Base-by-base conservation (phyloP, 2,329 filamentous ascomycete species). In the Aspergillus texensis region DNA sequence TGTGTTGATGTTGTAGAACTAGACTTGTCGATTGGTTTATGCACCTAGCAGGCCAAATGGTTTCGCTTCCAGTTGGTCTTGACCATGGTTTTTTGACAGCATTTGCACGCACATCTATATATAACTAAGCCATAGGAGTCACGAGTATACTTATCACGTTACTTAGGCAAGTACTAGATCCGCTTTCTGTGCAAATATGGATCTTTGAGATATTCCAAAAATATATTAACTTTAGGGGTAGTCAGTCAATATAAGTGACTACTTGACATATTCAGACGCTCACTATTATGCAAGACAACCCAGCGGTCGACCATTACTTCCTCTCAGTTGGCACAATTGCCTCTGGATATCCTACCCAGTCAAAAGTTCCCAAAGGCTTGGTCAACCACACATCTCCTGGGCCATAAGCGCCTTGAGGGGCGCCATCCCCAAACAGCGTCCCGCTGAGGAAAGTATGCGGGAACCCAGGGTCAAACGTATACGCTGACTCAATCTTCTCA, bases 391-490 rank as follows among this genome's bases (percentile, higher is more conserved):
- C 10, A 28, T 28, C 45, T 4, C 21, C 45, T 16, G 45, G 45
- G 14, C 24, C 24, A 48, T 48, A 48, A 16, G 11, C 45, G 5
- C 45, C 45, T 48, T 26, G 12, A 19, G 45, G 24, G 24, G 24
- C 9, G 24, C 24, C 14, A 48, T 24, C 24, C 21, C n/a, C 12
- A 9, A 48, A 28, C 11, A 48, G 14, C n/a, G 45, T 48, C 5
- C 48, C 48, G 26, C 48, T 52, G 26, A 62, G 36, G 43, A 65
- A 63, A n/a, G 28, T 63, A 28, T 63, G 57, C 0, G 86, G 86
- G 74, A 87, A 89, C 0, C 87, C 86, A 12, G 81, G 39, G 12
- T 88, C 82, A 62, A 89, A 89, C 1, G 78, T 70, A 30, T 76
- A 74, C 5, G 82, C 81, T 2, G 69, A 71, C 64, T 89, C 86